A percentile compares a stretch with the other conserved stretches of the same genome.
These are phyloP conservation scores for Cladophialophora psammophila DNA, from an alignment of 2,329 filamentous ascomycete species.

Conservation along the genomic window DNA sequence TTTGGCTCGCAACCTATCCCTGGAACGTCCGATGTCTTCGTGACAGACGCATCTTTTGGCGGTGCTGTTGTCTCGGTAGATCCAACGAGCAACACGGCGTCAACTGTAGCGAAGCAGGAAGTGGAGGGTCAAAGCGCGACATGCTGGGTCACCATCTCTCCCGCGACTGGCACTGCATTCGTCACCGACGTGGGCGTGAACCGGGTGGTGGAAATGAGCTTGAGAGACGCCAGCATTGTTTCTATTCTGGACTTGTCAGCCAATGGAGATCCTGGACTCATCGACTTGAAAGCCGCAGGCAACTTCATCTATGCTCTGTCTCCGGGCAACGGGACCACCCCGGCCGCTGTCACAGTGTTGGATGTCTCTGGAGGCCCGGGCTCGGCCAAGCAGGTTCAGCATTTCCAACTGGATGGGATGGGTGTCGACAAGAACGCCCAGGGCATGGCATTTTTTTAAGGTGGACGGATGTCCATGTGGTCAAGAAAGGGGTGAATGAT, in stretches of 20 bases:
- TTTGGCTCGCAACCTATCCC: constrained; percentile 62
- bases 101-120: constrained; percentile 46
- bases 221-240: constrained; percentile 58
- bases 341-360: constrained; percentile 50
- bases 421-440: constrained; percentile 44
- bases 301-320: constrained; percentile 65
- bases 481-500: neutral
- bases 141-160: constrained; percentile 65
- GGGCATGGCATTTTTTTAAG: constrained; percentile 21
- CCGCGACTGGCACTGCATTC: constrained; percentile 60
- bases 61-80: constrained; percentile 58
- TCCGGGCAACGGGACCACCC: constrained; percentile 58
- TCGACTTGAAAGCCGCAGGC: constrained; percentile 62
- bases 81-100: constrained; percentile 42
- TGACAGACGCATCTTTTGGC: constrained; percentile 67
- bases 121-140: constrained; percentile 62
- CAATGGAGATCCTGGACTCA: constrained; percentile 61
- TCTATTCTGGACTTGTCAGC: constrained; percentile 52
- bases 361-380: constrained; percentile 47
- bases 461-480: neutral
- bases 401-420: constrained; percentile 44
- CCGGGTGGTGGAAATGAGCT: constrained; percentile 64
- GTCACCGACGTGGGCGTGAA: constrained; percentile 64
- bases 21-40: constrained; percentile 57
- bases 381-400: constrained; percentile 48